Base-by-base conservation (phyloP, 108 stramenopile species). In the Seminavis robusta region DNA sequence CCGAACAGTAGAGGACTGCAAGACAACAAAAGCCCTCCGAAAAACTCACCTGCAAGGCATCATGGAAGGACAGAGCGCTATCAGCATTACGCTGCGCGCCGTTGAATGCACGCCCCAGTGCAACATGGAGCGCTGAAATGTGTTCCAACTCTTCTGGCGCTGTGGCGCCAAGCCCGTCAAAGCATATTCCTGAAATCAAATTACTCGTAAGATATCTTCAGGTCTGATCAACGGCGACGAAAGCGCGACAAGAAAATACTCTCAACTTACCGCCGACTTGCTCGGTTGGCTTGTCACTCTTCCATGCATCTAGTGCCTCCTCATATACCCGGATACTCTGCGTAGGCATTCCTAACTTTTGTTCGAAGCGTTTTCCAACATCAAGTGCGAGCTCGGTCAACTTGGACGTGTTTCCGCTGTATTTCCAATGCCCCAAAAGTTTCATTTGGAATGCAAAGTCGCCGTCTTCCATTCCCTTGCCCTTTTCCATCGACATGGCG, bases 341-440 rank as follows among this genome's bases (percentile, higher is more conserved):
- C 17, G 63, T 44, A 9, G 66, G 75, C 23, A 82, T 54, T 9
- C 77, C 86, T 37, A 78, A 51, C 15, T 61, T 26, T 17, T 66
- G 53, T 62, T 81, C 76, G 11, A 88, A 52, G 19, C 69, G 56
- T 7, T 36, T 44, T 9, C 86, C 86, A 52, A 80, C 73, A 17
- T 72, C 45, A 21, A 88, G 52, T 17, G 80, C 80, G 34, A 76
- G 48, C 4, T 63, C 48, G 17, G 80, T 37, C 34, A 79, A 63
- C 42, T 82, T 79, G 1, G 31, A 28, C 34, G 63, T 65, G 49
- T 74, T 61, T 9, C 65, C 69, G 42, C 73, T 67, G 9, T 50
- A 37, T 21, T 70, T 80, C 79, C 80, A 81, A 50, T 88, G 86
- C 13, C 49, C 39, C 23, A 83, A 77, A 3, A 88, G 49, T 26